Evolutionary conservation across 371 early-diverging fungal genomes (phyloP).

Genomic region (Rhizopus stolonifer): DNA sequence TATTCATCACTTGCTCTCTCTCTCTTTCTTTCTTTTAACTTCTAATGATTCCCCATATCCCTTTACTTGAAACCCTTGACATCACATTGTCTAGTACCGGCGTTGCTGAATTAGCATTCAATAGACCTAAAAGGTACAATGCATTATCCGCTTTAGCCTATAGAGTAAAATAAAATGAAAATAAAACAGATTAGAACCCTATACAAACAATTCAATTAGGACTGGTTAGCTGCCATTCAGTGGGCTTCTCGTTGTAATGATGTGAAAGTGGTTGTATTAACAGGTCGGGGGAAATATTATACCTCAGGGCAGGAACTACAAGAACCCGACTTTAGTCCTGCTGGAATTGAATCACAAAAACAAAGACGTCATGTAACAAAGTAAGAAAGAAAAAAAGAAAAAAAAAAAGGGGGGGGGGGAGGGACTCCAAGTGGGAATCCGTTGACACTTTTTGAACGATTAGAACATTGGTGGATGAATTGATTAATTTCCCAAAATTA

Average conservation of each 20-base stretch:
- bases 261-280: constrained; percentile 62
- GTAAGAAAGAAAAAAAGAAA: constrained; percentile 15
- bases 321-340: constrained; percentile 36
- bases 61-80: constrained; percentile 53
- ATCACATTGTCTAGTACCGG: constrained; percentile 54
- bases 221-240: constrained; percentile 61
- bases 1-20: background rate
- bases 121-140: constrained; percentile 65
- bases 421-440: background rate
- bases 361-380: constrained; percentile 21
- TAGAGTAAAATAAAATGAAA: too few species aligned
- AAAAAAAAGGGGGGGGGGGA: background rate
- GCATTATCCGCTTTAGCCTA: constrained; percentile 64
- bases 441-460: background rate
- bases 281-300: constrained; percentile 70
- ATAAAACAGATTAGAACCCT: too few species aligned
- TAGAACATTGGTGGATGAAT: constrained; percentile 51
- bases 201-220: too few species aligned
- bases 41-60: constrained; percentile 26
- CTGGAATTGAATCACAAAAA: constrained; percentile 26
- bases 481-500: constrained; percentile 71
- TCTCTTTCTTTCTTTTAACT: background rate
- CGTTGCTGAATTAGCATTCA: constrained; percentile 66
- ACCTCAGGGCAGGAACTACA: constrained; percentile 65
- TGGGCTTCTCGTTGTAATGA: constrained; percentile 53